Conservation (phyloP, 2,329 filamentous ascomycete genomes). For the Monilinia fructigena region DNA sequence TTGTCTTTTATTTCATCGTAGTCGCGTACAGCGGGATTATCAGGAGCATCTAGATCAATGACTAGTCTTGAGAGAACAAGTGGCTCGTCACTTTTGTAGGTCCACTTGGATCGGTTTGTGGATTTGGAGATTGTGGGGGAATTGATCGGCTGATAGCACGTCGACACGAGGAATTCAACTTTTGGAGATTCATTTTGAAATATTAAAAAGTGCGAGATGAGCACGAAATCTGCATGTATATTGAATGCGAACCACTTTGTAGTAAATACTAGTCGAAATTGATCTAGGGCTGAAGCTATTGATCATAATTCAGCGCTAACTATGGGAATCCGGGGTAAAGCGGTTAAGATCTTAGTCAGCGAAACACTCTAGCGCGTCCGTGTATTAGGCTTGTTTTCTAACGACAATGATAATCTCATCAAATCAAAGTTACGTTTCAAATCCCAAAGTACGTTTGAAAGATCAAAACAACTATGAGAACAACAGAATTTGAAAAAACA, state of each 20-base stretch:
- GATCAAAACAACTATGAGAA: background rate
- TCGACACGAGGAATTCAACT: conserved; percentile 26
- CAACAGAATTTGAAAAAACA: conserved; percentile 17
- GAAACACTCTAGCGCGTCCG: background rate
- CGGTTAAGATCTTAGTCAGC: conserved; percentile 9
- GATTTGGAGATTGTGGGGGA: conserved; percentile 2
- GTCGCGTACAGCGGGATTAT: conserved; percentile 43
- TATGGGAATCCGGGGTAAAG: conserved; percentile 17
- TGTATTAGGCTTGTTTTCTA: background rate
- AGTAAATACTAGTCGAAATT: background rate
- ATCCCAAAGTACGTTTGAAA: too few species aligned
- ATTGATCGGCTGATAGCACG: conserved; percentile 9
- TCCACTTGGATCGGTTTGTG: conserved; percentile 25
- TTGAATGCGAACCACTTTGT: background rate
- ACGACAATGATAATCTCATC: conserved; percentile 1
- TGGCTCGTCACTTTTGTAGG: conserved; percentile 25
- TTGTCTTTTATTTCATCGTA: conserved; percentile 9
- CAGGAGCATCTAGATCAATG: conserved; percentile 54
- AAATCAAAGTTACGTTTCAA: background rate
- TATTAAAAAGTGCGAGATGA: too few species aligned
- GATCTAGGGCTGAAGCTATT: background rate
- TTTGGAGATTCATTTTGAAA: conserved; percentile 24
- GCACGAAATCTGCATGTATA: background rate
- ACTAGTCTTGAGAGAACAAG: conserved; percentile 45
- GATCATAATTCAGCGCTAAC: background rate